These are phyloP conservation scores for Auricularia sp. DNA, from an alignment of 768 basidiomycete species.

Conservation along the genomic window DNA sequence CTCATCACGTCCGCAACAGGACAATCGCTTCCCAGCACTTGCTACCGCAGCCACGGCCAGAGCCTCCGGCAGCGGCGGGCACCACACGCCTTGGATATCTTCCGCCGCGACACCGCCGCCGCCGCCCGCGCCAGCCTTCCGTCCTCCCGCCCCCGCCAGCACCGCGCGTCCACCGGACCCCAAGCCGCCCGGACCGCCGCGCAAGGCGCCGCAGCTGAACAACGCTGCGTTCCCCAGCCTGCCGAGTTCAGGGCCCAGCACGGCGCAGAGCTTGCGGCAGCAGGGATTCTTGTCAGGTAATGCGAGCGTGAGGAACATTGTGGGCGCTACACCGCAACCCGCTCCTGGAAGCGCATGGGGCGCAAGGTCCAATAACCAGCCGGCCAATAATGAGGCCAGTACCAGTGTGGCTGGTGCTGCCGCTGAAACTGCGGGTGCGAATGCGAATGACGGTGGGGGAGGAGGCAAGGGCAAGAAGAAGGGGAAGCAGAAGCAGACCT, in stretches of 20 bases:
- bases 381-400: conserved; percentile 5
- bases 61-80: conserved; percentile 33
- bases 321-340: conserved; percentile 8
- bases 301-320: neutral
- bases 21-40: conserved; percentile 23
- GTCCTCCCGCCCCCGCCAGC: no score
- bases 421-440: conserved; percentile 5
- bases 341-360: conserved; percentile 6
- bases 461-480: conserved; percentile 44
- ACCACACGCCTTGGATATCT: conserved; percentile 55
- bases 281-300: neutral
- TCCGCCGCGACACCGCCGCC: conserved; percentile 4
- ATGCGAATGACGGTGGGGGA: conserved; percentile 12
- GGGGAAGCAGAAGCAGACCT: conserved; percentile 73
- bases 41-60: conserved; percentile 8
- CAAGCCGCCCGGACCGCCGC: neutral
- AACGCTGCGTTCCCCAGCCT: conserved; percentile 5
- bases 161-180: neutral
- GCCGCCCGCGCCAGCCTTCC: neutral
- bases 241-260: neutral
- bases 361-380: conserved; percentile 3
- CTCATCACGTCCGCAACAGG: conserved; percentile 21
- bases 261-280: neutral
- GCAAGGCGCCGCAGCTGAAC: neutral
- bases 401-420: conserved; percentile 6